Evolutionary conservation across 2,329 filamentous ascomycete genomes (phyloP).

Genomic region (Botrytis porri): DNA sequence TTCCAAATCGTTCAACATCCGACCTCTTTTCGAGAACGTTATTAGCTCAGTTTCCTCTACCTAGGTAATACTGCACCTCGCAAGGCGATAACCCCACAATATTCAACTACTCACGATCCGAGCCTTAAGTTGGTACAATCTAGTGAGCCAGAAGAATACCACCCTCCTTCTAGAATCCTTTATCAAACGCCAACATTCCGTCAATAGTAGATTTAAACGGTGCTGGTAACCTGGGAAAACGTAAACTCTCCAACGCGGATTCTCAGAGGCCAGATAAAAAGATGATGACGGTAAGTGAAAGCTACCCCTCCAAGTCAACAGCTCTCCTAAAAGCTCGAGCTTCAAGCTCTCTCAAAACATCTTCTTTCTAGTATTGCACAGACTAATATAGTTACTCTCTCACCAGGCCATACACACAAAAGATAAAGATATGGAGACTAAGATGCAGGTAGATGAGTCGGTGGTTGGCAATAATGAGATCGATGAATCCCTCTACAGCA

Average conservation of each 20-base stretch:
- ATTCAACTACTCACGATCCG: conserved; percentile 9
- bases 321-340: conserved; percentile 4
- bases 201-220: conserved; percentile 30
- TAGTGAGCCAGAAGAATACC: conserved; percentile 25
- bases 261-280: conserved; percentile 55
- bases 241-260: conserved; percentile 62
- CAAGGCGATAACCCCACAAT: conserved; percentile 13
- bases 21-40: background rate
- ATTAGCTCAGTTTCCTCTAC: background rate
- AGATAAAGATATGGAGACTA: conserved; percentile 60
- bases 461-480: conserved; percentile 57
- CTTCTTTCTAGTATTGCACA: background rate
- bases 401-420: conserved; percentile 44
- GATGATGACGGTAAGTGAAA: conserved; percentile 57
- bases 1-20: background rate
- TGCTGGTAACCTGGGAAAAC: conserved; percentile 59
- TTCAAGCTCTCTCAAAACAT: conserved; percentile 1
- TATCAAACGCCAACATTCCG: conserved; percentile 37
- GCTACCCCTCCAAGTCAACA: conserved; percentile 23
- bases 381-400: background rate
- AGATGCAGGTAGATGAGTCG: conserved; percentile 64
- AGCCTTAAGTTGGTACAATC: conserved; percentile 18
- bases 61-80: background rate
- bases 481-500: conserved; percentile 71
- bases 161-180: conserved; percentile 24